These are phyloP conservation scores for Quercus lobata DNA, from an alignment of 331 rosid species.

Conservation along the genomic window DNA sequence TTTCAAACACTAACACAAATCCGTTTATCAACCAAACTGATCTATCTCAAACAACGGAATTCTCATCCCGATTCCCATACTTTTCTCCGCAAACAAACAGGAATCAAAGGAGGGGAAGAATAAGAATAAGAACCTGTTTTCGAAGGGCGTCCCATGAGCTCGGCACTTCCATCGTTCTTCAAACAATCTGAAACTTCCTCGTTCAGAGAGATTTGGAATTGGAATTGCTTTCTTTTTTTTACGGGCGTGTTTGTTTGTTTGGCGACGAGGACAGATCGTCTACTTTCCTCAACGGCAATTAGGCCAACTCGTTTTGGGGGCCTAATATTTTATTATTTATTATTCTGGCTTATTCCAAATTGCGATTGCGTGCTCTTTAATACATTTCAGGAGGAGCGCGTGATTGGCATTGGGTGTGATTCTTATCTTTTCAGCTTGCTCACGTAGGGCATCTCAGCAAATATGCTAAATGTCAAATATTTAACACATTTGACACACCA, in stretches of 20 bases:
- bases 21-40: no score
- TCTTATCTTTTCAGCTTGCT: not conserved
- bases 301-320: not conserved
- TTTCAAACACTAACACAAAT: not conserved
- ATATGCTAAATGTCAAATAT: no score
- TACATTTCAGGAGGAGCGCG: not conserved
- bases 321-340: no score
- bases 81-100: not conserved
- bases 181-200: not conserved
- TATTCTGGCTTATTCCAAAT: no score
- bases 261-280: slow-evolving; percentile 51
- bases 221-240: not conserved
- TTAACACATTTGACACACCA: no score
- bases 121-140: slow-evolving; percentile 59
- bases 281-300: slow-evolving; percentile 8
- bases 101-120: not conserved
- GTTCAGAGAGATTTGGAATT: not conserved
- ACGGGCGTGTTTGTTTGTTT: slow-evolving; percentile 18
- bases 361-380: not conserved
- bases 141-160: slow-evolving; percentile 99
- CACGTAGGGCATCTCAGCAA: no score
- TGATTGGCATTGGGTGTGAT: not conserved
- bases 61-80: not conserved
- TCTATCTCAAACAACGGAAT: not conserved
- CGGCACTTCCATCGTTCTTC: slow-evolving; percentile 61